Evolutionary conservation across 2,329 filamentous ascomycete species (phyloP).

Genomic region (Xylariaceae sp.): DNA sequence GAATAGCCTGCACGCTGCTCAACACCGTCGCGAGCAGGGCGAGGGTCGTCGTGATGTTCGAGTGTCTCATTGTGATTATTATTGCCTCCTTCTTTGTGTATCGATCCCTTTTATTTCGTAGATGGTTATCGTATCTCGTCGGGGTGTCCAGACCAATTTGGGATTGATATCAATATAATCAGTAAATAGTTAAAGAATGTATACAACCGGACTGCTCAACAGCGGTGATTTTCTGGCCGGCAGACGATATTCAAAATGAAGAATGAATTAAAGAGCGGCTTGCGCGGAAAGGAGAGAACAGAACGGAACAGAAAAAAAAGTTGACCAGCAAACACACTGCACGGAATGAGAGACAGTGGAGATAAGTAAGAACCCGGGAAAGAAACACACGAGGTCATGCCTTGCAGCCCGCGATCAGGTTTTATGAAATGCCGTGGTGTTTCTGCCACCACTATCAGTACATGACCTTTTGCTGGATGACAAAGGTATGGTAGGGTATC

Average conservation of each 20-base stretch:
- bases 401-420: constrained; percentile 11
- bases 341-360: constrained; percentile 2
- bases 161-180: neutral
- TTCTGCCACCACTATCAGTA: constrained; percentile 5
- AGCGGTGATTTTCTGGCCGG: constrained; percentile 17
- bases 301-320: constrained; percentile 7
- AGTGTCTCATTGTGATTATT: neutral
- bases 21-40: neutral
- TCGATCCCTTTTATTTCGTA: neutral
- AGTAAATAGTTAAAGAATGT: neutral
- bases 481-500: neutral
- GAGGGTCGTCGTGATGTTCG: neutral
- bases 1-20: no score
- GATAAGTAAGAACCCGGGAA: constrained; percentile 10
- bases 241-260: constrained; percentile 10
- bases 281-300: constrained; percentile 8
- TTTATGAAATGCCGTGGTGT: constrained; percentile 17
- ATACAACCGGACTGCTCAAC: constrained; percentile 8
- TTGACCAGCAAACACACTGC: constrained; percentile 3
- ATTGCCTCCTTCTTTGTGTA: neutral
- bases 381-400: constrained; percentile 2
- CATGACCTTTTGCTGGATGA: neutral
- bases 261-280: constrained; percentile 13
- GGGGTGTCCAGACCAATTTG: neutral
- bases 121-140: neutral